A percentile compares a stretch with the other conserved stretches of the same genome.
These are phyloP conservation scores for Carex cristatella DNA, from an alignment of 176 grass and related monocot species.

Conservation along the genomic window DNA sequence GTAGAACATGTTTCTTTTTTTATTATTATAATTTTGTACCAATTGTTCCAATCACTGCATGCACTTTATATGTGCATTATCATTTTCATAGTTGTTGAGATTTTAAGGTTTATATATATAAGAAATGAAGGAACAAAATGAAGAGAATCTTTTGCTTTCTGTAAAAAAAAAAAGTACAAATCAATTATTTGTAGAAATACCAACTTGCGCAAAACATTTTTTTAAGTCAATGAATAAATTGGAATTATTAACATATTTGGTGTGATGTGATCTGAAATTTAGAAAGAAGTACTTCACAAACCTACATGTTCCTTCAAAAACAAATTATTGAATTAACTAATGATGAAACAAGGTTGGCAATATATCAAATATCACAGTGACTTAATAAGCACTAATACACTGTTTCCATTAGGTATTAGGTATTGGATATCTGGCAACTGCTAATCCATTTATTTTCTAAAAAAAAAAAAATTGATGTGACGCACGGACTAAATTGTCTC, in stretches of 20 bases:
- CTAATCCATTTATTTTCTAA: neutral
- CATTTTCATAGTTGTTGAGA: neutral
- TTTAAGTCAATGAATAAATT: neutral
- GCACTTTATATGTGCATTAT: neutral
- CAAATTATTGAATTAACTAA: constrained; percentile 5
- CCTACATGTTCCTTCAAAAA: neutral
- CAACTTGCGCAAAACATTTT: neutral
- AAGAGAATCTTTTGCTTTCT: neutral
- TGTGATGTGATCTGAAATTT: neutral
- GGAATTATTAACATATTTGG: neutral
- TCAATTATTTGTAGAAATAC: neutral
- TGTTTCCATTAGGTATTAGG: constrained; percentile 1
- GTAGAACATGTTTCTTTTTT: too few relatives aligned
- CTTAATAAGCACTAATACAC: constrained; percentile 20
- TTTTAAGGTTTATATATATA: neutral
- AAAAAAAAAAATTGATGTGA: neutral
- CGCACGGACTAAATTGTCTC: neutral
- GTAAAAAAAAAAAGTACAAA: neutral
- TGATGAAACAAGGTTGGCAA: constrained; percentile 3
- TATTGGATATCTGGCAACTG: neutral
- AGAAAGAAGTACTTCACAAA: neutral
- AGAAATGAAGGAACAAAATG: neutral
- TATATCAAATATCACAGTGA: constrained; percentile 23
- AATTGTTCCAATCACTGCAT: too few relatives aligned
- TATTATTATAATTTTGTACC: too few relatives aligned